phyloP scores from a whole-genome alignment of 2,329 filamentous ascomycete genomes.

The Colletotrichum sp. region DNA sequence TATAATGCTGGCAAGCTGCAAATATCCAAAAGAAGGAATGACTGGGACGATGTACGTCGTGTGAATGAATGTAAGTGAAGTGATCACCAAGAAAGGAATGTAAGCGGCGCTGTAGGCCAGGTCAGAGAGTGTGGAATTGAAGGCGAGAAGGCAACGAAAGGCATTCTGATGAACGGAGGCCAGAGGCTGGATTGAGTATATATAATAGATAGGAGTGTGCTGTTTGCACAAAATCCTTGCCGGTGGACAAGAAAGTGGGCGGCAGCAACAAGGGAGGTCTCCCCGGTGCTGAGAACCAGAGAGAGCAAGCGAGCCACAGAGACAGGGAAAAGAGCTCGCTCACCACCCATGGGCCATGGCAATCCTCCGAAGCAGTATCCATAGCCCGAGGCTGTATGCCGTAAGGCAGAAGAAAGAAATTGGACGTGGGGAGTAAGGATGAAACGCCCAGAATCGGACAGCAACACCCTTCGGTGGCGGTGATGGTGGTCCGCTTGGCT shows the following conservation, averaged over 20 bases:
- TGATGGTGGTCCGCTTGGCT: background rate
- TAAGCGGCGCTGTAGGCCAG: conserved; percentile 8
- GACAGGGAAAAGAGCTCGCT: background rate
- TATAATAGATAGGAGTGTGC: background rate
- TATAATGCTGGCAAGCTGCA: background rate
- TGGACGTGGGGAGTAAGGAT: conserved; percentile 1
- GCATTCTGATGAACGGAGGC: background rate
- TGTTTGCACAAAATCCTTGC: background rate
- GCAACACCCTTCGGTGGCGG: background rate
- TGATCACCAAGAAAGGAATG: conserved; percentile 15
- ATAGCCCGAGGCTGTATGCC: background rate
- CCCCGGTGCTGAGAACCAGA: background rate
- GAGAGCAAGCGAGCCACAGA: background rate
- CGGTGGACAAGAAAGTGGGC: background rate
- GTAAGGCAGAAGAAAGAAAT: background rate
- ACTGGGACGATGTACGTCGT: background rate
- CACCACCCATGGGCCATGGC: background rate
- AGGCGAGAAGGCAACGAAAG: background rate
- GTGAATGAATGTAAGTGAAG: background rate
- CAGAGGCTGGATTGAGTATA: background rate
- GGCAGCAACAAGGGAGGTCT: background rate
- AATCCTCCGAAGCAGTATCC: background rate
- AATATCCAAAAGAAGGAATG: background rate
- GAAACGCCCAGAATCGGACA: conserved; percentile 16
- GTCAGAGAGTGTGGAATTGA: background rate